These are phyloP conservation scores for Scutellaria galericulata DNA, from an alignment of 257 asterid species.

Conservation along the genomic window DNA sequence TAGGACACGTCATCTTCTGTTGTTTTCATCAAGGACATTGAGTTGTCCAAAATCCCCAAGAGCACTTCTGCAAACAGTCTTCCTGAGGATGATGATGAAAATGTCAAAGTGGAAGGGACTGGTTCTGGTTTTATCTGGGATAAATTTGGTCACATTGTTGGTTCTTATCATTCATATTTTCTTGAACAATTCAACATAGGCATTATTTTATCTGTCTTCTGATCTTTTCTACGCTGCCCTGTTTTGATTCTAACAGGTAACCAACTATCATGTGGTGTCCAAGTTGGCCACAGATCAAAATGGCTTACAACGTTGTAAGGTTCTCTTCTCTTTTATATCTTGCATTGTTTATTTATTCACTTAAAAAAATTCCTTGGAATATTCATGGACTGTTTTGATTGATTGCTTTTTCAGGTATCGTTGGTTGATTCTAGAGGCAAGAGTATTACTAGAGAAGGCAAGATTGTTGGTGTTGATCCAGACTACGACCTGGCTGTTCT, in stretches of 20 bases:
- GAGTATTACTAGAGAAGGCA: conserved; percentile 58
- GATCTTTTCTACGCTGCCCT: not conserved
- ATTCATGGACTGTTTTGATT: conserved; percentile 4
- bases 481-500: conserved; percentile 83
- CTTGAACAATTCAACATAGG: not conserved
- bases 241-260: conserved; percentile 56
- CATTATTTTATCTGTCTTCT: no score
- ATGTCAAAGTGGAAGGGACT: conserved; percentile 77
- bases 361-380: not conserved
- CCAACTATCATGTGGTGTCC: conserved; percentile 83
- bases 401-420: conserved; percentile 48
- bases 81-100: conserved; percentile 50
- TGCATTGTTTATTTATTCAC: not conserved
- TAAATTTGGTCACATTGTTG: conserved; percentile 87
- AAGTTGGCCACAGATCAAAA: conserved; percentile 72
- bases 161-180: conserved; percentile 23
- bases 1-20: conserved; percentile 81
- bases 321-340: conserved; percentile 42
- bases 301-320: conserved; percentile 92
- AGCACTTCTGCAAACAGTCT: conserved; percentile 40
- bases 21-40: conserved; percentile 71
- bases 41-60: conserved; percentile 53
- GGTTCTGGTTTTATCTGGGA: conserved; percentile 99
- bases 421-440: conserved; percentile 72
- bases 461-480: conserved; percentile 76